A percentile compares a stretch with the other conserved stretches of the same genome.
Evolutionary conservation across 768 basidiomycete genomes (phyloP).

Genomic region (Leucosporidium yakuticum): DNA sequence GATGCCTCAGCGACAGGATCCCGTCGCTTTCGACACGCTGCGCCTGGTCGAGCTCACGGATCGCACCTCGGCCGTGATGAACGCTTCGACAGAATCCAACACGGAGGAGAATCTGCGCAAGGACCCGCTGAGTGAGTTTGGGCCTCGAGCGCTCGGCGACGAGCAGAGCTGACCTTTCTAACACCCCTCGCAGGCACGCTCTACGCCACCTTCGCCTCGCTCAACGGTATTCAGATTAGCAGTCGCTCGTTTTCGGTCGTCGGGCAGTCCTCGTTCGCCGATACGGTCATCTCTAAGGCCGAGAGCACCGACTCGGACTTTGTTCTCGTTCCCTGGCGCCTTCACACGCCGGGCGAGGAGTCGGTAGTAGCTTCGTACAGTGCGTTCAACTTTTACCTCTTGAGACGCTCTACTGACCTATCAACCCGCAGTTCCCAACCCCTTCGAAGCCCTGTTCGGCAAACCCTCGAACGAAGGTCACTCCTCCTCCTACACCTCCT

Average conservation of each 20-base stretch:
- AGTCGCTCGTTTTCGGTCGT: conserved; percentile 69
- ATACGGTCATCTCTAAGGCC: conserved; percentile 48
- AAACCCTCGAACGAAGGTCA: conserved; percentile 39
- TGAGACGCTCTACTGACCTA: conserved; percentile 19
- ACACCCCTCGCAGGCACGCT: neutral
- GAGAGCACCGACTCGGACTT: conserved; percentile 59
- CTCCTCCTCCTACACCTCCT: conserved; percentile 61
- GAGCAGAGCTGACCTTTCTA: no score
- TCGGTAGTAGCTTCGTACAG: conserved; percentile 10
- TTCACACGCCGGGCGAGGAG: conserved; percentile 43
- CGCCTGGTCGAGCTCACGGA: conserved; percentile 84
- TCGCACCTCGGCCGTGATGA: conserved; percentile 68
- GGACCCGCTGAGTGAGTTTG: conserved; percentile 56
- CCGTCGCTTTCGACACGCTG: conserved; percentile 60
- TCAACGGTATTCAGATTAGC: neutral
- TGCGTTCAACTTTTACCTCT: conserved; percentile 43
- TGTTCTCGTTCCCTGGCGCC: conserved; percentile 78
- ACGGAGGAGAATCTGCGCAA: conserved; percentile 78
- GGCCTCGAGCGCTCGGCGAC: conserved; percentile 38
- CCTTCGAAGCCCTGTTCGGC: conserved; percentile 75
- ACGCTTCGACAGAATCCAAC: conserved; percentile 16
- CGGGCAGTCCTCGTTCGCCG: conserved; percentile 64
- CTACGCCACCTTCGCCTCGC: conserved; percentile 2
- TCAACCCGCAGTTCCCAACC: conserved; percentile 47
- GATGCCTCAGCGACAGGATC: neutral